phyloP scores from a whole-genome alignment of 2,329 filamentous ascomycete species.

The Aureobasidium sp. region DNA sequence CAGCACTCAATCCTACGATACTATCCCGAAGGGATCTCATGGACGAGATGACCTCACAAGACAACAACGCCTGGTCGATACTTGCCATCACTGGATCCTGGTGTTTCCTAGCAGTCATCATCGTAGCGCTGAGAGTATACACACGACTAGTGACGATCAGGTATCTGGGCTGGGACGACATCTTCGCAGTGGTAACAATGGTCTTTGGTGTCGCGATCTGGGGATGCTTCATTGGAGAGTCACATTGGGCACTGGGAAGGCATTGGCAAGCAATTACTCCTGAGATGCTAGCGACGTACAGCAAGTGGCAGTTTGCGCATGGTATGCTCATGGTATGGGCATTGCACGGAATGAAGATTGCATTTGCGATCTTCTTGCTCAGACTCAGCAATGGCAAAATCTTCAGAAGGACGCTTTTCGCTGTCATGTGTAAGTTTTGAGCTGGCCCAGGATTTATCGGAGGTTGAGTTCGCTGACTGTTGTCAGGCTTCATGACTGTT shows the following conservation, averaged over 20 bases:
- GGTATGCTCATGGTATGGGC: slow-evolving; percentile 39
- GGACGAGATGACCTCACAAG: not conserved
- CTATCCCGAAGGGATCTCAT: not conserved
- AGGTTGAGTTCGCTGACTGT: slow-evolving; percentile 14
- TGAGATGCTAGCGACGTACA: slow-evolving; percentile 28
- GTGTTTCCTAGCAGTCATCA: slow-evolving; percentile 14
- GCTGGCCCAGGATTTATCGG: not conserved
- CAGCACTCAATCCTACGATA: not conserved
- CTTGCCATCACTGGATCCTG: slow-evolving; percentile 15
- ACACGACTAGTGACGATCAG: slow-evolving; percentile 40
- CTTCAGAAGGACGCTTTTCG: slow-evolving; percentile 35
- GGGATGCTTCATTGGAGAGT: slow-evolving; percentile 38
- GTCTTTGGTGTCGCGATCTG: slow-evolving; percentile 27
- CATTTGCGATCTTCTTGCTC: slow-evolving; percentile 38
- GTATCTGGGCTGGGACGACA: slow-evolving; percentile 43
- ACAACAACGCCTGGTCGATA: slow-evolving; percentile 14
- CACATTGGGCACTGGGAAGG: slow-evolving; percentile 39
- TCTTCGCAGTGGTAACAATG: slow-evolving; percentile 34
- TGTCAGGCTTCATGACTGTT: slow-evolving; percentile 32
- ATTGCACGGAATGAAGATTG: slow-evolving; percentile 39
- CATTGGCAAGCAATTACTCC: slow-evolving; percentile 27
- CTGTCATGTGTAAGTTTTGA: slow-evolving; percentile 33
- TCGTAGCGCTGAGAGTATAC: slow-evolving; percentile 11
- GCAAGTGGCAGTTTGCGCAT: slow-evolving; percentile 38
- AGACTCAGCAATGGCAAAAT: slow-evolving; percentile 32